phyloP scores from a whole-genome alignment of 1,284 basidiomycete species.

The Blastosporella zonata region DNA sequence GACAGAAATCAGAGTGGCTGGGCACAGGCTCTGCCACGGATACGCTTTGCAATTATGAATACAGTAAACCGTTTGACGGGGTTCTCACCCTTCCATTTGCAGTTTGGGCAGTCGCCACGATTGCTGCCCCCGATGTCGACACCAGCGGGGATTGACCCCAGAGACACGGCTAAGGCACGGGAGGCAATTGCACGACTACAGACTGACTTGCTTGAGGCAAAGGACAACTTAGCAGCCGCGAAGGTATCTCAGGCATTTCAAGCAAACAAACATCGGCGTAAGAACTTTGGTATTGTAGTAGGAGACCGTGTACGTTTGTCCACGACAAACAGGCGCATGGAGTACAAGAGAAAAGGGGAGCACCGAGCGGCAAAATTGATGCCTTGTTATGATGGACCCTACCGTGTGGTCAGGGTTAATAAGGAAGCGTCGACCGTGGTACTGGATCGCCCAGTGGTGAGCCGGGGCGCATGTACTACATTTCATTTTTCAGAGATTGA shows the following conservation, averaged over 20 bases:
- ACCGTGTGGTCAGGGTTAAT: background rate
- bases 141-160: no score
- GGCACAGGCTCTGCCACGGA: background rate
- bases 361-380: constrained; percentile 1
- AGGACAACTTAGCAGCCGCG: background rate
- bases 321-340: background rate
- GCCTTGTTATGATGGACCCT: constrained; percentile 4
- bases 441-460: background rate
- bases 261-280: background rate
- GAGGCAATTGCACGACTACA: background rate
- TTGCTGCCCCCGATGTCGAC: no score
- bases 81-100: background rate
- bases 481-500: background rate
- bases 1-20: background rate
- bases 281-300: background rate
- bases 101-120: background rate
- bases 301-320: background rate
- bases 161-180: background rate
- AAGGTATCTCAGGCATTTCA: background rate
- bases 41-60: background rate
- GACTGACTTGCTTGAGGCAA: background rate
- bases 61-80: background rate
- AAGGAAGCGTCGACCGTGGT: background rate
- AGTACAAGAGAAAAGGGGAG: background rate
- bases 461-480: background rate